phyloP scores from a whole-genome alignment of 225 moss, liverwort and hornwort genomes.

The Thuidium tamariscinum region DNA sequence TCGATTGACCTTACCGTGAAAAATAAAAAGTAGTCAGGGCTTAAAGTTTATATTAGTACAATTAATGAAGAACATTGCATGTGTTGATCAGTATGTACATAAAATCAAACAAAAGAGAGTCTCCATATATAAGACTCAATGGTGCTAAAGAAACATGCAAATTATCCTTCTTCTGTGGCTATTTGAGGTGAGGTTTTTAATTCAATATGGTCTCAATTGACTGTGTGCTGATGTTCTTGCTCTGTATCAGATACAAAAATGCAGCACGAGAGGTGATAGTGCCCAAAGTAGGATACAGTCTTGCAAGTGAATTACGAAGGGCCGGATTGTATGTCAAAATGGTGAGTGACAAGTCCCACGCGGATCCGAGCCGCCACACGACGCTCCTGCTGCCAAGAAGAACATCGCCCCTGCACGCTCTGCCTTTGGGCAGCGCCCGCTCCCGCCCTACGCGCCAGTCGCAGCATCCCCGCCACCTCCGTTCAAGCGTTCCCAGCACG shows the following conservation, averaged over 20 bases:
- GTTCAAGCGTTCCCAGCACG: too few relatives aligned
- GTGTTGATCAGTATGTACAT: neutral
- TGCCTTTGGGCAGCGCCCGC: too few relatives aligned
- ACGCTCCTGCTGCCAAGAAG: too few relatives aligned
- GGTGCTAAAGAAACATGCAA: neutral
- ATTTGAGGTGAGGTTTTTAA: neutral
- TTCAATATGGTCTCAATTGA: neutral
- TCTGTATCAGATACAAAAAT: slow-evolving; percentile 33
- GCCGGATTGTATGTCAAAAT: slow-evolving; percentile 57
- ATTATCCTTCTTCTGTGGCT: neutral
- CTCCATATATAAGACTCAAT: neutral
- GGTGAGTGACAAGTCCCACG: slow-evolving; percentile 67
- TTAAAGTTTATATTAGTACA: neutral
- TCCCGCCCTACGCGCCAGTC: too few relatives aligned
- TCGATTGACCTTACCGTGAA: neutral
- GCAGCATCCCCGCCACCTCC: too few relatives aligned
- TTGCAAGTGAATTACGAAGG: slow-evolving; percentile 47
- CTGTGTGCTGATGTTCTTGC: neutral
- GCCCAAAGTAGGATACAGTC: slow-evolving; percentile 63
- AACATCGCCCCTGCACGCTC: too few relatives aligned
- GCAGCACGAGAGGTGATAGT: slow-evolving; percentile 41
- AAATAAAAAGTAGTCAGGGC: neutral
- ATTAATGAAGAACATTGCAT: neutral
- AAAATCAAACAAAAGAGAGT: neutral
- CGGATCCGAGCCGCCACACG: too few relatives aligned